phyloP scores from a whole-genome alignment of 176 grass and related monocot species.

The Aegilops bicornis region DNA sequence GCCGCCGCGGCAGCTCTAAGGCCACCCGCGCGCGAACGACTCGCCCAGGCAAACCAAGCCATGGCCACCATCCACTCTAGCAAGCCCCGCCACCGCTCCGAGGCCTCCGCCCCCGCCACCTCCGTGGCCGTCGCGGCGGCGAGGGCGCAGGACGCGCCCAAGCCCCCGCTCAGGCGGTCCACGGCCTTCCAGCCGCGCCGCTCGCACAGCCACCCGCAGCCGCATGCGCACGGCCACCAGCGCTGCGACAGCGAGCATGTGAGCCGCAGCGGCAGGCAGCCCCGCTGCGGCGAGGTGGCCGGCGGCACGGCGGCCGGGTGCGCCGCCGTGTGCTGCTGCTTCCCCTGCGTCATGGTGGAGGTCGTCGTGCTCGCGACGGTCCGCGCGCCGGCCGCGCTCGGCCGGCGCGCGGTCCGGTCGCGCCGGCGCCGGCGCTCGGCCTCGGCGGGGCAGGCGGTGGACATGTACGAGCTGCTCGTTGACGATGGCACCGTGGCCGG shows the following conservation, averaged over 20 bases:
- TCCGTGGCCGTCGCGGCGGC: constrained; percentile 43
- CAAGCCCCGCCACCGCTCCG: constrained; percentile 29
- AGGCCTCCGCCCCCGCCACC: constrained; percentile 29
- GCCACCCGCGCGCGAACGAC: not conserved
- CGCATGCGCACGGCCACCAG: constrained; percentile 17
- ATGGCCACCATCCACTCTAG: constrained; percentile 36
- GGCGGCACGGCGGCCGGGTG: constrained; percentile 75
- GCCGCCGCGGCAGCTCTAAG: constrained; percentile 7
- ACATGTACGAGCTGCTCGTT: constrained; percentile 54
- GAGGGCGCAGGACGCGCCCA: not conserved
- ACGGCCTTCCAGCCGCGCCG: constrained; percentile 35
- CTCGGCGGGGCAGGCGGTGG: constrained; percentile 29
- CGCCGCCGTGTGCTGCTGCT: constrained; percentile 77
- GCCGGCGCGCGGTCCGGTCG: constrained; percentile 38
- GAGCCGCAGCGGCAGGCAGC: not conserved
- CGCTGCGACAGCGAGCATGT: constrained; percentile 28
- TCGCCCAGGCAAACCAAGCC: not conserved
- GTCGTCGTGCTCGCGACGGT: constrained; percentile 72
- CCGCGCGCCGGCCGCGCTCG: constrained; percentile 62
- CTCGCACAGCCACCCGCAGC: constrained; percentile 8
- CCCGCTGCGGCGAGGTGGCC: constrained; percentile 55
- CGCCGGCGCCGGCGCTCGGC: constrained; percentile 28
- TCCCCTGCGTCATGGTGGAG: constrained; percentile 69
- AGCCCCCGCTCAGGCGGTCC: constrained; percentile 23
- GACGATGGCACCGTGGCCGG: constrained; percentile 1